Base-by-base conservation (phyloP, 495 filamentous ascomycete species). In the Annulohypoxylon stygium region DNA sequence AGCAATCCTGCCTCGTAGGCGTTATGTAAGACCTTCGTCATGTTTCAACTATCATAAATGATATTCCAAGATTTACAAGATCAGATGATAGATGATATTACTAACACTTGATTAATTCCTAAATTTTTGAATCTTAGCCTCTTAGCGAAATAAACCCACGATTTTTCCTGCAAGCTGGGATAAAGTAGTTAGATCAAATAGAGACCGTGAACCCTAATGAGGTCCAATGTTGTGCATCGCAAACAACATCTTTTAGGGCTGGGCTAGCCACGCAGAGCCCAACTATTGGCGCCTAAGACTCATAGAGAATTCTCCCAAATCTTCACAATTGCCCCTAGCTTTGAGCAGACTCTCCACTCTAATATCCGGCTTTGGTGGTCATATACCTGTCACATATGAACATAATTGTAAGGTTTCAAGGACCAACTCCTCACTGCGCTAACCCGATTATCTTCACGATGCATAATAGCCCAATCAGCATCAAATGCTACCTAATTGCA, bases 21-120 rank as follows among this genome's bases (percentile, higher is more conserved):
- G 48, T 33, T 33, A 54, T 25, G n/a, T 54, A 2, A 26, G 25
- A 20, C 25, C 20, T 51, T 51, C 48, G 18, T 26, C 48, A 51
- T 23, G 48, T 51, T 51, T 26, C 48, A 51, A 25, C 18, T 51
- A 10, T 26, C 48, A 51, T 3, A 50, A 48, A 50, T 50, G 47
- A 23, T 18, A 3, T 9, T 50, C 18, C 47, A 2, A 9, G 16
- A 25, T 25, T 50, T 50, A 25, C 16, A 16, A 50, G 47, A 50
- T 50, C 47, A 45, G 41, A 16, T n/a, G 41, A 45, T 45, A 12
- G 16, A 16, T 45, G 16, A 16, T 45, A 10, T 45, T 16, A n/a
- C n/a, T 41, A 41, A 41, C 10, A 41, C 9, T 41, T 41, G 37
- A 41, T 41, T 3, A 12, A 9, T 12, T 12, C 37, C 12, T 41